phyloP scores from a whole-genome alignment of 768 basidiomycete species.

The Tulasnella sp. region DNA sequence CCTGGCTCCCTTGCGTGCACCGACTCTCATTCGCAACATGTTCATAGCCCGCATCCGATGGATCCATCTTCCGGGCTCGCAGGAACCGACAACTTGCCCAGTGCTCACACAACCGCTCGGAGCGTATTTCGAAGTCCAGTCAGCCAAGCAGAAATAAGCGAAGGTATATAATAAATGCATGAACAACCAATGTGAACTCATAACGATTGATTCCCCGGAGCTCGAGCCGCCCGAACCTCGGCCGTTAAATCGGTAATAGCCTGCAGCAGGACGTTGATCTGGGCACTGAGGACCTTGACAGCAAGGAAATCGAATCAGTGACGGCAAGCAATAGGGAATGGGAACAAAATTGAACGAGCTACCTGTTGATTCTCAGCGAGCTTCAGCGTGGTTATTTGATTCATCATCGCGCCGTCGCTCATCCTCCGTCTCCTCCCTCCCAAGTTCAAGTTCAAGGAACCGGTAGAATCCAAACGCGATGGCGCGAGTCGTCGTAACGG shows the following conservation, averaged over 20 bases:
- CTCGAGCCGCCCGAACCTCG: not conserved
- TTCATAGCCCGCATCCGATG: too few species aligned
- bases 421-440: not conserved
- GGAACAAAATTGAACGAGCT: not conserved
- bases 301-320: not conserved
- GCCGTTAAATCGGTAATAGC: slow-evolving; percentile 10
- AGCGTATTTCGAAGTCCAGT: too few species aligned
- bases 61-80: too few species aligned
- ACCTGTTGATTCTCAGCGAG: slow-evolving; percentile 18
- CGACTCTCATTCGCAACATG: too few species aligned
- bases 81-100: too few species aligned
- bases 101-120: too few species aligned
- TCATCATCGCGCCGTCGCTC: too few species aligned
- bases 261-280: slow-evolving; percentile 14
- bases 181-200: too few species aligned
- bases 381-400: slow-evolving; percentile 13
- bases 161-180: too few species aligned
- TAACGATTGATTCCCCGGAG: too few species aligned
- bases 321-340: not conserved
- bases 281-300: slow-evolving; percentile 6
- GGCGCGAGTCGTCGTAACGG: not conserved
- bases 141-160: too few species aligned
- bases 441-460: not conserved
- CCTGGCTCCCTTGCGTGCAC: too few species aligned
- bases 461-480: not conserved